Base-by-base conservation (phyloP, 1,284 basidiomycete genomes). In the Neolentinus lepideus region DNA sequence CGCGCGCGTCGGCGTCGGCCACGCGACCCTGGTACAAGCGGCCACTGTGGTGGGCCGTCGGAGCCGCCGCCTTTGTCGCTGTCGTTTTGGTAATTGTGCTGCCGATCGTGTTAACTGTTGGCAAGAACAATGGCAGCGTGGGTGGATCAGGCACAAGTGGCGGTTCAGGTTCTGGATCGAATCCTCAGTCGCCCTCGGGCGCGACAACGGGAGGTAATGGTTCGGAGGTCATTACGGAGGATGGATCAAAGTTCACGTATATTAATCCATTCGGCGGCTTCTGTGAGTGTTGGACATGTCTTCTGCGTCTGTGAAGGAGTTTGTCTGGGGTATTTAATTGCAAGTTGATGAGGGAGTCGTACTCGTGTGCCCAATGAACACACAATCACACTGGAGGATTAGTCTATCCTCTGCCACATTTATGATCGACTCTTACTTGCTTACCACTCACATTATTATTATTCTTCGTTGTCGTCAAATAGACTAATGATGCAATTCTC, bases 201-300 rank as follows among this genome's bases (percentile, higher is more conserved):
- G 64, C 67, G 9, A 71, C 67, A 25, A 68, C 73, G 1, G 81
- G 80, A 64, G 77, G 77, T 10, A 74, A 83, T 61, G 85, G 91
- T 21, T 83, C 82, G 22, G 69, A 71, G 16, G 75, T 94, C 43
- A 82, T 77, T 1, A 78, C 83, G 58, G 83, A 85, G 12, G 83
- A 92, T n/a, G 50, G 51, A 16, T 33, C 51, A n/a, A 85, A 79
- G 22, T 88, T 91, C 69, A 83, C 75, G 1, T 92, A 92, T 69
- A 74, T 72, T 55, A 92, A 91, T 68, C 66, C 75, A 16, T 88
- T 86, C 64, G 88, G 88, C 36, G 86, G 87, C 26, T 78, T 76
- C 60, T 92, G 87, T 83, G 69, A 83, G 76, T 79, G 57, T 63
- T 46, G 50, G 51, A 11, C 58, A 27, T 24, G 21, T 54, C 51